These are phyloP conservation scores for Plasmodium adleri DNA, from an alignment of 169 alveolate genomes.

Conservation along the genomic window DNA sequence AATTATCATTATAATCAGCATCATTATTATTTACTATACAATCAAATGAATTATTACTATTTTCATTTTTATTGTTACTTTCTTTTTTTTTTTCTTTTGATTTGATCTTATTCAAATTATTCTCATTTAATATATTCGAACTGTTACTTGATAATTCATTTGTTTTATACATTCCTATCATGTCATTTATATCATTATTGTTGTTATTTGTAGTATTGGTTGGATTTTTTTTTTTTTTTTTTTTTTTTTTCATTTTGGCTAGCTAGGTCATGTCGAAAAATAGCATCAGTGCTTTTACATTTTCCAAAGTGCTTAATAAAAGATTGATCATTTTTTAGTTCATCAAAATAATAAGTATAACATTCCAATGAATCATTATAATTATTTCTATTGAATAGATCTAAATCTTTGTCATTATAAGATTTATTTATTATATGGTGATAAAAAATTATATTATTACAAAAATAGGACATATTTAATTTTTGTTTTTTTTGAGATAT, in stretches of 20 bases:
- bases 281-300: background rate
- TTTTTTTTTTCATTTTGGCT: background rate
- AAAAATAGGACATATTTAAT: slow-evolving; percentile 11
- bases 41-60: background rate
- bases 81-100: background rate
- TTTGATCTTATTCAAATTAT: background rate
- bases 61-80: background rate
- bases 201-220: background rate
- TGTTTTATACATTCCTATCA: too few relatives aligned
- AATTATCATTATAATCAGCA: background rate
- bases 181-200: background rate
- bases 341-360: slow-evolving; percentile 34
- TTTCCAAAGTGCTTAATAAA: background rate
- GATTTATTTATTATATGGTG: slow-evolving; percentile 21
- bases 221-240: background rate
- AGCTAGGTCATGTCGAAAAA: background rate
- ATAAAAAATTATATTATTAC: slow-evolving; percentile 17
- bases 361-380: slow-evolving; percentile 26
- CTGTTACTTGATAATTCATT: background rate
- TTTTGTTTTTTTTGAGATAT: slow-evolving; percentile 5
- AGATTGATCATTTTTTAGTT: slow-evolving; percentile 8
- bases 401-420: background rate
- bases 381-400: slow-evolving; percentile 5
- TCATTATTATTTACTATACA: background rate
- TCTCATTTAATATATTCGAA: background rate